These are phyloP conservation scores for Oryza longistaminata DNA, from an alignment of 176 grass and related monocot species.

Conservation along the genomic window DNA sequence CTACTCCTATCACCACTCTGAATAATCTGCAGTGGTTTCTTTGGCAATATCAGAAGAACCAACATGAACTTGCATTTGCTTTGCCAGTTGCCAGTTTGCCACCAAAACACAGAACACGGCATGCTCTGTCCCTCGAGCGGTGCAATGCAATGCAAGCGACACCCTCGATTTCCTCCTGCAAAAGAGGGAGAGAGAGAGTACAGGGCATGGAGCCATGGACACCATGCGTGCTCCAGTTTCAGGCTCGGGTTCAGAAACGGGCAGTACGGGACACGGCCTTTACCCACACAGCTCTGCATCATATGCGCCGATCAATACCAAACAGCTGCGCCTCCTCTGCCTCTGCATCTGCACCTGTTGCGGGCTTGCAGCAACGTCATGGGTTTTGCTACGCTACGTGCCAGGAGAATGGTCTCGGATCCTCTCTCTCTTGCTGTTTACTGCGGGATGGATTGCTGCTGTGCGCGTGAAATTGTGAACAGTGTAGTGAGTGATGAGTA, in stretches of 20 bases:
- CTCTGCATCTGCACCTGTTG: not conserved
- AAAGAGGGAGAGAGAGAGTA: not conserved
- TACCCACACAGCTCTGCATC: not conserved
- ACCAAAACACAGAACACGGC: not conserved
- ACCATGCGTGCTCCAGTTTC: not conserved
- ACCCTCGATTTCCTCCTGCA: not conserved
- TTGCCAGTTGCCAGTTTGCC: not conserved
- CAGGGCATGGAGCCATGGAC: not conserved
- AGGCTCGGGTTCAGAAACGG: not conserved
- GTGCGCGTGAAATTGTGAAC: not conserved
- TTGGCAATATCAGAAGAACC: not conserved
- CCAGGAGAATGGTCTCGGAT: conserved; percentile 25
- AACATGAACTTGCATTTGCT: not conserved
- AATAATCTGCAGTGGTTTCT: not conserved
- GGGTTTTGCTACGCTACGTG: not conserved
- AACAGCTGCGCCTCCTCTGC: not conserved
- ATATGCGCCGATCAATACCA: conserved; percentile 9
- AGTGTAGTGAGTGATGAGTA: not conserved
- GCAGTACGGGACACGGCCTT: not conserved
- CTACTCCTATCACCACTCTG: not conserved
- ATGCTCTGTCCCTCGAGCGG: not conserved
- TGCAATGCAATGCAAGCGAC: not conserved
- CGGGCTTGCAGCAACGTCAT: not conserved
- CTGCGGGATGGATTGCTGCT: not conserved
- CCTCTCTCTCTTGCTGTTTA: not conserved